Evolutionary conservation across 176 grass and related monocot species (phyloP).

Genomic region (Thalia dealbata): DNA sequence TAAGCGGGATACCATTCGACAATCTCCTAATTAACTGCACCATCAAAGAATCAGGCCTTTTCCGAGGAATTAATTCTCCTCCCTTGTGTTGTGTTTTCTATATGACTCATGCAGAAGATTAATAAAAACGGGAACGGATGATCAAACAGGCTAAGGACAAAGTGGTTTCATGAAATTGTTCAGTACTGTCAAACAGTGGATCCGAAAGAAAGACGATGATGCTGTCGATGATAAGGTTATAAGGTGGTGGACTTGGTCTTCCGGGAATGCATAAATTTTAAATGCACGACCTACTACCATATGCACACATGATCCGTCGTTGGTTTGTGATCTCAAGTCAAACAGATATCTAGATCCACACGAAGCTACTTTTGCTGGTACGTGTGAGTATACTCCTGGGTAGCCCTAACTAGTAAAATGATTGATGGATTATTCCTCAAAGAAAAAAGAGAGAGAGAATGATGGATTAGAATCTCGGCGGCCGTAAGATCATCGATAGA

Average conservation of each 20-base stretch:
- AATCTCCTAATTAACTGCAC: no score
- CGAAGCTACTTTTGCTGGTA: background rate
- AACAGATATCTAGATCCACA: background rate
- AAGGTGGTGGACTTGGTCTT: background rate
- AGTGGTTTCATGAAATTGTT: background rate
- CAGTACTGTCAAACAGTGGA: background rate
- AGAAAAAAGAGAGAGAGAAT: no score
- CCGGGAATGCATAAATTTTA: background rate
- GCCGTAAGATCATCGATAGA: no score
- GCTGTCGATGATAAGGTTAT: background rate
- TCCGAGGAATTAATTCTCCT: no score
- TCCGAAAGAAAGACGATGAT: background rate
- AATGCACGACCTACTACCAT: background rate
- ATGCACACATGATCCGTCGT: background rate
- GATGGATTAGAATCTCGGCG: no score
- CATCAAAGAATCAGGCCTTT: no score
- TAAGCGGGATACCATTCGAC: no score
- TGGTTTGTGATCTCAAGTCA: background rate
- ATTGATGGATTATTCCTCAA: background rate
- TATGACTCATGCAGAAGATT: no score
- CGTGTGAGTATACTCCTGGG: background rate
- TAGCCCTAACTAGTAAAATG: background rate
- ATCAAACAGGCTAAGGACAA: background rate
- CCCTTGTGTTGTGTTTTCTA: no score
- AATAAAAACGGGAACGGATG: background rate